Conservation (phyloP, 352 stramenopile species). For the Elongisporangium senticosum region DNA sequence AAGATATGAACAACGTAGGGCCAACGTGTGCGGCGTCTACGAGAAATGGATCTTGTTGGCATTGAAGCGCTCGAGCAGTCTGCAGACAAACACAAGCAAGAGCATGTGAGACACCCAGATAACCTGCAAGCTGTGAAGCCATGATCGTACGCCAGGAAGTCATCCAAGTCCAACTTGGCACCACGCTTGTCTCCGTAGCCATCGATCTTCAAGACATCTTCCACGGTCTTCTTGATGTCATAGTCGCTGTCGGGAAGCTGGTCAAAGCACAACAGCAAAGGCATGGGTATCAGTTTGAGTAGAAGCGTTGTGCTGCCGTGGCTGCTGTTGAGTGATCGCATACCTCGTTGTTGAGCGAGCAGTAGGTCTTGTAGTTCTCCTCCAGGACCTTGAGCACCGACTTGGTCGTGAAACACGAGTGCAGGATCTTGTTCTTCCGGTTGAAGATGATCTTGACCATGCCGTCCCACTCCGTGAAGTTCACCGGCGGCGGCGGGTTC, state of each 20-base stretch:
- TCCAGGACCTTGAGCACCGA: conserved; percentile 93
- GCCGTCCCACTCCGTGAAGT: conserved; percentile 99
- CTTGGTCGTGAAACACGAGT: conserved; percentile 96
- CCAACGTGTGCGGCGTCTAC: conserved; percentile 15
- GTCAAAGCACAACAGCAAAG: conserved; percentile 2
- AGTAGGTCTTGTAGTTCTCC: conserved; percentile 95
- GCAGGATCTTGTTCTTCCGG: conserved; percentile 99
- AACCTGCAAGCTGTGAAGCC: neutral
- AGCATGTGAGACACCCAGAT: conserved; percentile 1
- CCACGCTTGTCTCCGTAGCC: conserved; percentile 86
- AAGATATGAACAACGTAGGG: neutral
- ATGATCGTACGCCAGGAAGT: conserved; percentile 91
- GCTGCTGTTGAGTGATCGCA: neutral
- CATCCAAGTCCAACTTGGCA: conserved; percentile 97
- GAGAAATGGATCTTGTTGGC: conserved; percentile 96
- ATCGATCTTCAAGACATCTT: conserved; percentile 91
- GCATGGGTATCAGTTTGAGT: neutral
- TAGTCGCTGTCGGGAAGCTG: conserved; percentile 69
- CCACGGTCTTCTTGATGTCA: conserved; percentile 91
- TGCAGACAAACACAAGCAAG: conserved; percentile 12
- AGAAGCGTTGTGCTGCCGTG: neutral
- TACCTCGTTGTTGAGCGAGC: conserved; percentile 88
- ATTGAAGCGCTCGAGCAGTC: conserved; percentile 95
- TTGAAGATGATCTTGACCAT: conserved; percentile 99
- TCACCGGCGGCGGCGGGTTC: conserved; percentile 97